These are phyloP conservation scores for Ilex paraguariensis DNA, from an alignment of 305 asterid genomes.

Conservation along the genomic window DNA sequence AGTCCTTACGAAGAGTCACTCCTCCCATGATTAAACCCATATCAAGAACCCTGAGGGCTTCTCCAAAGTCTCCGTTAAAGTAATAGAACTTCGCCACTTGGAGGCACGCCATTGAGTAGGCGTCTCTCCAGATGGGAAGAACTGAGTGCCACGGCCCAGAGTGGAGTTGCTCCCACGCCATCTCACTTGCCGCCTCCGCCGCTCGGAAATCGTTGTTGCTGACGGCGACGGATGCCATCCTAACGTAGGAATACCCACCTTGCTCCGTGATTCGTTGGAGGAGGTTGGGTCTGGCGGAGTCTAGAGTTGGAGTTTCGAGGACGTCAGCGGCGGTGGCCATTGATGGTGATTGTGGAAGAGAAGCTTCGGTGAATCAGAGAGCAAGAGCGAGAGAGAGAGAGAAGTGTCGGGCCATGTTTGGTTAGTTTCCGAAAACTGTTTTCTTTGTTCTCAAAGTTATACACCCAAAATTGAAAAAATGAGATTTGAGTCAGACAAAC, in stretches of 20 bases:
- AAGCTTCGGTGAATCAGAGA: conserved; percentile 11
- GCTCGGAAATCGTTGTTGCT: conserved; percentile 74
- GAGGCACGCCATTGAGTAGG: conserved; percentile 83
- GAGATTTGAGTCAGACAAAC: too few relatives aligned
- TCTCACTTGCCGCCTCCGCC: conserved; percentile 91
- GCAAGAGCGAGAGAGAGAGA: too few relatives aligned
- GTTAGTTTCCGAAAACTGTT: too few relatives aligned
- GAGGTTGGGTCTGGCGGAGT: conserved; percentile 37
- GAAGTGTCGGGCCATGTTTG: too few relatives aligned
- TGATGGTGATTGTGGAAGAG: conserved; percentile 24
- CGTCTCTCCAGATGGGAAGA: conserved; percentile 88
- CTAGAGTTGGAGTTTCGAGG: conserved; percentile 71
- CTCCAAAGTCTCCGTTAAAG: conserved; percentile 39
- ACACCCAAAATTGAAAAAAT: too few relatives aligned
- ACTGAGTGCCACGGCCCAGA: conserved; percentile 99
- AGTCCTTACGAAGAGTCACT: conserved; percentile 48
- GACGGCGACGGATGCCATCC: conserved; percentile 65
- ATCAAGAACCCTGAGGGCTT: conserved; percentile 62
- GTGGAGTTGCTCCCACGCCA: conserved; percentile 99
- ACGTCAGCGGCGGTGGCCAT: conserved; percentile 25
- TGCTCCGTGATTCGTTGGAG: conserved; percentile 56
- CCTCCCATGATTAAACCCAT: conserved; percentile 98
- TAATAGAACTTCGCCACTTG: conserved; percentile 66
- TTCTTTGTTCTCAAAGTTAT: too few relatives aligned
- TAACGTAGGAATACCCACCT: conserved; percentile 85